Evolutionary conservation across 805 yeast species (phyloP), one percentile per base, ranked within the genome.

Genomic region (Barnettozyma vustinii): DNA sequence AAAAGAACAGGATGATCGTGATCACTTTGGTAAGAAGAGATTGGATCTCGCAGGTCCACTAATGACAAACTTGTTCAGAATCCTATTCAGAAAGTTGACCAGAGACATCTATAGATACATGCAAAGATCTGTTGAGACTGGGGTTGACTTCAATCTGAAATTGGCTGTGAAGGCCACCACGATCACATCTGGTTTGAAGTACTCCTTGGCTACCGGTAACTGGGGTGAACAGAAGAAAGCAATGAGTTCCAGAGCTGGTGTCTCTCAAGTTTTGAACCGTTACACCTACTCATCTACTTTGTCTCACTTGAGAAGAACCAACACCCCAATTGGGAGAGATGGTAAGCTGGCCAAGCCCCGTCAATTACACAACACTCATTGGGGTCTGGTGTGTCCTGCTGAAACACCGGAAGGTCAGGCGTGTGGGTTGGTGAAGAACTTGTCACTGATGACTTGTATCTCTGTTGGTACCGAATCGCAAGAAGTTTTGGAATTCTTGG

Each of bases 201-300:
- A 94, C 71, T 94, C 99, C 37, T 77, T 94, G 63, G 99, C 99
- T 47, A 94, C 99, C 15, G 99, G 99, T 77, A 94, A 94, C 74
- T 94, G 99, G 99, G 99, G 99, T 74, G 99, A 94, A 71, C 99
- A 94, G 69, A 92, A 91, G 83, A 94, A 94, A 69, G 97, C 98
- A 13, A 94, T 94, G 99, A 83, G 94, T 53, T 84, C 97, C 18
- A 84, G 96, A 69, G 99, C 99, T 6, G 99, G 99, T 80, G 99
- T 95, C 42, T 92, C 98, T 25, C 99, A 94, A 75, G 99, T 94
- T 57, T 79, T 94, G 70, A 94, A 94, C 69, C 82, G 99, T 73
- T 94, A 94, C 72, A 94, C 99, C 6, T 94, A 94, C 69, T 89
- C 98, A 2, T 94, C 99, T n/a, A 94, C 99, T 2, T 75, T 94